Base-by-base conservation (phyloP, 2,329 filamentous ascomycete genomes). In the Alternaria ventricosa region DNA sequence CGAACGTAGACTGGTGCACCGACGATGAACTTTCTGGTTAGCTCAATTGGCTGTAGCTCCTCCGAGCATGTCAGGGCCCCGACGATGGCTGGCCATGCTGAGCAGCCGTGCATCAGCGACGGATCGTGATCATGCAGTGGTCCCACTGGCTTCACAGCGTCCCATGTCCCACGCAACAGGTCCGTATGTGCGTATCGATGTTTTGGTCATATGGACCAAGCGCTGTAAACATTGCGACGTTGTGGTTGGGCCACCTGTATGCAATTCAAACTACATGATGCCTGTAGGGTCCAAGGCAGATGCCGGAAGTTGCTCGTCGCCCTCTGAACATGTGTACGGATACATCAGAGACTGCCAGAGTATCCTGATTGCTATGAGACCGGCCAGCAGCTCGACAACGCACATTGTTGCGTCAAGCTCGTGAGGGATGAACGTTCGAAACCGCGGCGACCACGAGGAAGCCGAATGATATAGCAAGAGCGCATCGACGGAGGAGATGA, bases 11-110 rank as follows among this genome's bases (percentile, higher is more conserved):
- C 36, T 11, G 36, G 36, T 18, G 36, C n/a, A 41, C 18, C 1
- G n/a, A 0, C 5, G 5, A 41, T 41, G 33, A 3, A 41, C 15
- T 3, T 0, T 1, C 18, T 18, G n/a, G 0, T 6, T 41, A 0
- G 36, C 36, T 41, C 4, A 6, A 3, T 41, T 41, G 5, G 36
- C 9, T 11, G 36, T 1, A 11, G 36, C 9, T 8, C 0, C 36
- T 10, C 36, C 36, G 36, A 18, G 0, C 36, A 18, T 0, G 36
- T 41, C 18, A 8, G 15, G 0, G n/a, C 36, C 4, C 15, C 0
- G 36, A 3, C 0, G 36, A 1, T 18, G n/a, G 4, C 0, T 18
- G n/a, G 3, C 36, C 36, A 11, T 11, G 36, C 15, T 41, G 36
- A 18, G 36, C 36, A 3, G 0, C 0, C 36, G 4, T 41, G 36